Evolutionary conservation across 1,284 basidiomycete genomes (phyloP), one percentile per base, ranked within the genome.

Genomic region (Mycena citricolor): DNA sequence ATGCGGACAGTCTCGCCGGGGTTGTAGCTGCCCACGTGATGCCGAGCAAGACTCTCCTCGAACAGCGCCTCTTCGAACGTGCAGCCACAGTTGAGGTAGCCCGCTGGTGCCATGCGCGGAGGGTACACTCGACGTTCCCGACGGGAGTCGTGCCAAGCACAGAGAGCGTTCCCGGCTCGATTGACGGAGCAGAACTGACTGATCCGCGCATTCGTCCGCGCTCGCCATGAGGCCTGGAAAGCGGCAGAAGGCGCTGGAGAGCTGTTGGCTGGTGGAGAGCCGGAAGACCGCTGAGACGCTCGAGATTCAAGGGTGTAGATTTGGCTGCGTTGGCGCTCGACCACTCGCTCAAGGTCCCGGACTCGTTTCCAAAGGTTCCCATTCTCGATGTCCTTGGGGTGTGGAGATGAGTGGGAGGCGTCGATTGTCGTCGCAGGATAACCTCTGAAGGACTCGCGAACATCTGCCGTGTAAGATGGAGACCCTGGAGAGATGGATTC

Each of bases 91-190:
- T 90, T 90, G 47, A 90, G 77, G 52, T 76, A 74, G 12, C 86
- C 84, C 0, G 70, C 65, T 8, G 87, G 87, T 2, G 87, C 88
- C 70, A 83, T 83, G 35, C 88, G 78, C n/a, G 88, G 87, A 4
- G 88, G 85, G 56, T 76, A 80, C 0, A 73, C 71, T 6, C 88
- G 77, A 30, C 88, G 79, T 63, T 90, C 88, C 29, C 88, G 77
- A 26, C 88, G 74, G 2, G 87, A 86, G 61, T 90, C 87, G 57
- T 90, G 88, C 88, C 88, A 90, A 4, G 88, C 83, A 61, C 87
- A 90, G 22, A 90, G 74, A 2, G 87, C 86, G 54, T 90, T 90
- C 17, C 87, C 88, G 0, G 88, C 87, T 32, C 88, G 78, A 63
- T 90, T 90, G 24, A 86, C 68, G 1, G 88, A 86, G 60, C 90